A percentile compares a stretch with the other conserved stretches of the same genome.
These are phyloP conservation scores for Cutaneotrichosporon curvatum DNA, from an alignment of 1,284 basidiomycete genomes.

Conservation along the genomic window DNA sequence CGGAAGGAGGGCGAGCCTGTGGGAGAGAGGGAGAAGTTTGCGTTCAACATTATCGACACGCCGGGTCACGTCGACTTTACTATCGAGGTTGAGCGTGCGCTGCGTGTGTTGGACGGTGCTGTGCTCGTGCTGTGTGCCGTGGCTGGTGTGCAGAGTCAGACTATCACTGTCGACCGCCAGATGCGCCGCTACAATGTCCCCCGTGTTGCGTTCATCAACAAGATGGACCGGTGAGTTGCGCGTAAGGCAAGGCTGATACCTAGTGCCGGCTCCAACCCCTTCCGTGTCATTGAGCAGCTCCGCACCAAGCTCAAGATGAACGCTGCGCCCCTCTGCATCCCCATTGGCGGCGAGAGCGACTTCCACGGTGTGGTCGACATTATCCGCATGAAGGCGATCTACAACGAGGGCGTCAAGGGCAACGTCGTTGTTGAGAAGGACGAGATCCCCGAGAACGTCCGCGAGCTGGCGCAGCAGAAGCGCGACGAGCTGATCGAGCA, in stretches of 20 bases:
- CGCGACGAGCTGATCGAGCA: conserved; percentile 87
- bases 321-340: conserved; percentile 93
- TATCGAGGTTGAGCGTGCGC: conserved; percentile 94
- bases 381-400: conserved; percentile 88
- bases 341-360: conserved; percentile 85
- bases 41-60: conserved; percentile 98
- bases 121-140: conserved; percentile 95
- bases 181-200: conserved; percentile 97
- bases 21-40: conserved; percentile 66
- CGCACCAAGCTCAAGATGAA: conserved; percentile 83
- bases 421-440: conserved; percentile 74
- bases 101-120: conserved; percentile 94
- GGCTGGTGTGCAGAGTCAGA: conserved; percentile 96
- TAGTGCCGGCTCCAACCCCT: conserved; percentile 86
- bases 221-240: conserved; percentile 73
- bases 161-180: conserved; percentile 97
- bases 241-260: neutral
- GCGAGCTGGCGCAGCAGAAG: conserved; percentile 69
- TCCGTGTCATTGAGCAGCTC: conserved; percentile 89
- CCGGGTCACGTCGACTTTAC: conserved; percentile 99
- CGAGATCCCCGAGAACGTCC: conserved; percentile 73
- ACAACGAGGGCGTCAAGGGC: conserved; percentile 94
- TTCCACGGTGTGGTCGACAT: conserved; percentile 89
- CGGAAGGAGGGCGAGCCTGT: conserved; percentile 41
- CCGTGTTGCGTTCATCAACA: conserved; percentile 94